Evolutionary conservation across 768 basidiomycete species (phyloP), one percentile per base, ranked within the genome.

Genomic region (Cystobasidium onofrii): DNA sequence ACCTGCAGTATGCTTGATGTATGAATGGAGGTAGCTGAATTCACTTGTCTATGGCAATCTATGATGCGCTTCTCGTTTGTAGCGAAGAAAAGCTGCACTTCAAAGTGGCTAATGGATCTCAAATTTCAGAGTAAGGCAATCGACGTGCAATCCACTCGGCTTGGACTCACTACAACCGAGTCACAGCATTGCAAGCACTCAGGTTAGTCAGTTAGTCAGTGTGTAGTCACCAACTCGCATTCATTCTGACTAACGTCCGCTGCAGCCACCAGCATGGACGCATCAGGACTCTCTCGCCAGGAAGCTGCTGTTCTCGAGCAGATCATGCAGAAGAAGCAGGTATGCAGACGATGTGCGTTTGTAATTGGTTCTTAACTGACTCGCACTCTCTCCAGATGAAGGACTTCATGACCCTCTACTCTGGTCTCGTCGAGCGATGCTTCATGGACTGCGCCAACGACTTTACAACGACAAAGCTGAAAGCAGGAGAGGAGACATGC

Each of bases 291-390:
- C 83, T 95, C 89, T 82, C 80, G 87, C 31, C 87, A 92, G 76
- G 95, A 97, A 82, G 92, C 95, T 84, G 91, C 91, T n/a, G 91
- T 93, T 81, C 92, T 99, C 88, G 90, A 87, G 74, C 89, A 88
- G 80, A 83, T 93, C 80, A 92, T 99, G 69, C 95, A 98, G 84
- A 93, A 91, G 84, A 92, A 91, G 85, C 95, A 98, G 88, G 94
- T 89, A 74, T 72, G 84, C 29, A 66, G 43, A n/a, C 33, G 33
- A 43, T 23, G 13, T 13, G 33, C 15, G 17, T 18, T 17, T 41
- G n/a, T n/a, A n/a, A n/a, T n/a, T n/a, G n/a, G n/a, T 20, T 44
- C 10, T 2, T 27, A 46, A 50, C 18, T 10, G 18, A 3, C 33
- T 31, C 10, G 36, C 61, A 62, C 60, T 31, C 57, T 6, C 34